Conservation (phyloP, 2,329 filamentous ascomycete species). For the Phialophora chinensis region DNA sequence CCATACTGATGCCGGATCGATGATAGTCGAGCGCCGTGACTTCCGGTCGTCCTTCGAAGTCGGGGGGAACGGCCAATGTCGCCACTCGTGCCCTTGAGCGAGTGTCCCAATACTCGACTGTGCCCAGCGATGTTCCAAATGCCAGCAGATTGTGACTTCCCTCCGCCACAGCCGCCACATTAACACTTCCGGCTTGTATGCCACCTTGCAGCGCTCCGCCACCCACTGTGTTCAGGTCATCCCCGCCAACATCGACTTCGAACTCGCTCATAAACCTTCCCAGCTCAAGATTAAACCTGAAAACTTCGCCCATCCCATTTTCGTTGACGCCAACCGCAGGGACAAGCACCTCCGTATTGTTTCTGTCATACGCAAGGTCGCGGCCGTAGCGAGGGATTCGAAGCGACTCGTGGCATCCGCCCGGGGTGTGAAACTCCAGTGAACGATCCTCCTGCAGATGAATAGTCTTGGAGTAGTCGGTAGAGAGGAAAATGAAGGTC, state of each 20-base stretch:
- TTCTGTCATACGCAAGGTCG: conserved; percentile 82
- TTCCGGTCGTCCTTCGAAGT: conserved; percentile 57
- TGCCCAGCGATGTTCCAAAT: conserved; percentile 93
- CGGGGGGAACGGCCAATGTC: conserved; percentile 66
- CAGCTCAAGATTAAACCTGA: conserved; percentile 86
- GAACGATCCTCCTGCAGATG: conserved; percentile 91
- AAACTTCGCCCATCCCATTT: conserved; percentile 89
- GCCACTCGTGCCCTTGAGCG: conserved; percentile 82
- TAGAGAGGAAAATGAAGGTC: conserved; percentile 84
- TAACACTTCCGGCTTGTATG: conserved; percentile 83
- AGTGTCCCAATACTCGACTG: conserved; percentile 95
- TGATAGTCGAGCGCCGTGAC: conserved; percentile 89
- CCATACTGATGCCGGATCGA: conserved; percentile 80
- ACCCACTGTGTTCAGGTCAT: conserved; percentile 70
- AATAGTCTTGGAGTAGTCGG: conserved; percentile 91
- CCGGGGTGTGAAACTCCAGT: conserved; percentile 90
- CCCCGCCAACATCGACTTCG: conserved; percentile 85
- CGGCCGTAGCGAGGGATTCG: conserved; percentile 90
- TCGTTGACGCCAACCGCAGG: conserved; percentile 85
- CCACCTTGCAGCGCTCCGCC: conserved; percentile 83
- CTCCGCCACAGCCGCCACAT: conserved; percentile 84
- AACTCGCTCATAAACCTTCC: conserved; percentile 95
- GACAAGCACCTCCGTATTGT: conserved; percentile 82
- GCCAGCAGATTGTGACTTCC: conserved; percentile 86
- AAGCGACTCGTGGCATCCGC: conserved; percentile 85